Base-by-base conservation (phyloP, 257 asterid genomes). In the Mentha longifolia region DNA sequence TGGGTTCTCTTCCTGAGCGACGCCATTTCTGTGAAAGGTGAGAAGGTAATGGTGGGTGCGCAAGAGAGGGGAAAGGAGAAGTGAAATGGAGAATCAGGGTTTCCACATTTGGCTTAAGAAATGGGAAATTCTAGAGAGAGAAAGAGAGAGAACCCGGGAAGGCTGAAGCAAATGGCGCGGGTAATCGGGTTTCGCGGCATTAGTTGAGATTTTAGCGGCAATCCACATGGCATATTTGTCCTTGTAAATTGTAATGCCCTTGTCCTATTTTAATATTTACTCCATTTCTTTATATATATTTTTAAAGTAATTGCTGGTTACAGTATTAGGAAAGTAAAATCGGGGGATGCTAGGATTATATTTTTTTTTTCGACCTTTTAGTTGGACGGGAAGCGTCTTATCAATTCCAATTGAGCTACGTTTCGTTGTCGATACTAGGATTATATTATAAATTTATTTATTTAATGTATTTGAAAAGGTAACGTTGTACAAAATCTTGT, bases 1-100 rank as follows among this genome's bases (percentile, higher is more conserved):
- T 70, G 85, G 51, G 97, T 84, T 37, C 97, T 81, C 55, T 80
- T 89, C 25, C 91, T 71, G 0, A 73, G 68, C 22, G 80, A 66
- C 75, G 74, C 78, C 89, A 83, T 84, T 66, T 35, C 45, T 9
- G 6, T 12, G 39, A 0, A 25, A 77, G 78, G 0, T 47, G 50
- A 1, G 61, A 71, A 77, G 49, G 58, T 7, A 56, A 66, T 35
- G 42, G 73, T 33, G 73, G 25, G 25, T 42, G 43, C 7, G 74
- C 41, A 68, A 10, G 65, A 52, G 47, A 41, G 10, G 49, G 4
- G 74, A 31, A 42, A 11, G 14, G 14, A 10, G n/a, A 3, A 42
- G 47, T 3, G 74, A 33, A 51, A 19, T 55, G 54, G 35, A 12
- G 71, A 55, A n/a, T 37, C 62, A 65, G 80, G 72, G 78, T 66